Conservation (phyloP, 139 green algal species). For the Chlorella sorokiniana region DNA sequence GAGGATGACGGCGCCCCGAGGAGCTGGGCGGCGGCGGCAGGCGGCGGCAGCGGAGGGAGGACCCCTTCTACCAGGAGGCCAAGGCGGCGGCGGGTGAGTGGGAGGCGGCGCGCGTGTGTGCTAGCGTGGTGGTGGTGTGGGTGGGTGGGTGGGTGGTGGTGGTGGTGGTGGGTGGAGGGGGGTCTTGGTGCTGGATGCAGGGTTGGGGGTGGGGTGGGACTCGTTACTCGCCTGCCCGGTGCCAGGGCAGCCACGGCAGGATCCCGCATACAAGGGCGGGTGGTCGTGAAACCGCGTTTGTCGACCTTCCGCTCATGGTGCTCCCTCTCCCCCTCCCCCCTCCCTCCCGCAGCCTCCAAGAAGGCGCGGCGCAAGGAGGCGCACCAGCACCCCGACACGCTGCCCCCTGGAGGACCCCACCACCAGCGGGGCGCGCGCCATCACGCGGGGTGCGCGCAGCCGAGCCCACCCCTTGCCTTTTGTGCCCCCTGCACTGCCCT, state of each 20-base stretch:
- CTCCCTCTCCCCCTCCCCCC: neutral
- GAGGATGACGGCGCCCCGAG: slow-evolving; percentile 15
- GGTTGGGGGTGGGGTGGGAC: no score
- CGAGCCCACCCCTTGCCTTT: neutral
- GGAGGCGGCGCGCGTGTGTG: neutral
- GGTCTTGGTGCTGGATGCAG: no score
- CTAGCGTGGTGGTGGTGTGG: neutral
- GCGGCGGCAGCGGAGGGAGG: slow-evolving; percentile 24
- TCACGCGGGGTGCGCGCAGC: slow-evolving; percentile 55
- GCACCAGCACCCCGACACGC: slow-evolving; percentile 32
- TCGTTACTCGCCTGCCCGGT: no score
- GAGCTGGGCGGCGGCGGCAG: slow-evolving; percentile 1
- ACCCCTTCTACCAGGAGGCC: slow-evolving; percentile 22
- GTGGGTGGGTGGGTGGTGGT: neutral
- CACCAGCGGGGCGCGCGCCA: slow-evolving; percentile 54
- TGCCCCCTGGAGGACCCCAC: slow-evolving; percentile 69
- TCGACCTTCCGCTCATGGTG: neutral
- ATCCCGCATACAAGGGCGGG: no score
- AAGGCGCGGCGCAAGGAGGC: slow-evolving; percentile 60
- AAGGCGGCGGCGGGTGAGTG: slow-evolving; percentile 21
- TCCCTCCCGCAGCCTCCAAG: slow-evolving; percentile 42
- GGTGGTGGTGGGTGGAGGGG: no score
- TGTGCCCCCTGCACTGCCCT: neutral
- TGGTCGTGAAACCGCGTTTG: no score
- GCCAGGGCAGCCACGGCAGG: no score